phyloP scores from a whole-genome alignment of 139 green algal genomes.

The Micromonas pusilla region DNA sequence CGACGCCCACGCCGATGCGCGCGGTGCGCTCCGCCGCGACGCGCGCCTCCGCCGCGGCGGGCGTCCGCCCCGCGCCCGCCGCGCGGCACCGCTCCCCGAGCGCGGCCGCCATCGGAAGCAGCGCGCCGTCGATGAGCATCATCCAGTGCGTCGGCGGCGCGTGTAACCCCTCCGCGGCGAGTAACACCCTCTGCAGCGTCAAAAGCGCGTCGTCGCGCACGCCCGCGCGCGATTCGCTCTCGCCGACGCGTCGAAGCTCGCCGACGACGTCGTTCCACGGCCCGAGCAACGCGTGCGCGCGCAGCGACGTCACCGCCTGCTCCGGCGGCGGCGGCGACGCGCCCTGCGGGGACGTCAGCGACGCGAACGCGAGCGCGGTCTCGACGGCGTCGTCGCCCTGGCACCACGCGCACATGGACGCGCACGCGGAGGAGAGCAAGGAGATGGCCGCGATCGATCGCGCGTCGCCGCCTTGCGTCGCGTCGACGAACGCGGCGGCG shows the following conservation, averaged over 20 bases:
- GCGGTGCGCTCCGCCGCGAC: constrained; percentile 53
- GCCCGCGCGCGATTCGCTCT: constrained; percentile 37
- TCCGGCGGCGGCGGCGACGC: not conserved
- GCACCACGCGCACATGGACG: constrained; percentile 37
- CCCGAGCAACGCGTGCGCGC: constrained; percentile 4
- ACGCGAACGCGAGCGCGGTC: not conserved
- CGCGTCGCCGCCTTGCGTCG: constrained; percentile 43
- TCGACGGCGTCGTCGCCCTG: not conserved
- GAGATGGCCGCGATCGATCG: constrained; percentile 38
- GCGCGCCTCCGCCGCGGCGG: constrained; percentile 25
- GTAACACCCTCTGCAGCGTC: constrained; percentile 58
- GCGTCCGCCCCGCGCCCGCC: not conserved
- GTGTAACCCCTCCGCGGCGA: constrained; percentile 53
- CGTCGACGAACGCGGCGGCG: constrained; percentile 35
- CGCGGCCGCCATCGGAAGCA: not conserved
- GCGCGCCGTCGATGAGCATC: constrained; percentile 33
- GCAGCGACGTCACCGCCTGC: constrained; percentile 25
- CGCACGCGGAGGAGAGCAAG: constrained; percentile 36
- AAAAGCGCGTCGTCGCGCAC: constrained; percentile 54
- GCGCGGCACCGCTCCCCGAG: not conserved
- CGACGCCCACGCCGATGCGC: constrained; percentile 45
- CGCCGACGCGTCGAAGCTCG: constrained; percentile 43
- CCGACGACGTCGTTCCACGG: constrained; percentile 49
- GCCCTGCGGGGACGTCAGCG: not conserved
- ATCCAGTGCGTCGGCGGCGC: constrained; percentile 51